Conservation (phyloP, 2,329 filamentous ascomycete species). For the Penicillium sp. region DNA sequence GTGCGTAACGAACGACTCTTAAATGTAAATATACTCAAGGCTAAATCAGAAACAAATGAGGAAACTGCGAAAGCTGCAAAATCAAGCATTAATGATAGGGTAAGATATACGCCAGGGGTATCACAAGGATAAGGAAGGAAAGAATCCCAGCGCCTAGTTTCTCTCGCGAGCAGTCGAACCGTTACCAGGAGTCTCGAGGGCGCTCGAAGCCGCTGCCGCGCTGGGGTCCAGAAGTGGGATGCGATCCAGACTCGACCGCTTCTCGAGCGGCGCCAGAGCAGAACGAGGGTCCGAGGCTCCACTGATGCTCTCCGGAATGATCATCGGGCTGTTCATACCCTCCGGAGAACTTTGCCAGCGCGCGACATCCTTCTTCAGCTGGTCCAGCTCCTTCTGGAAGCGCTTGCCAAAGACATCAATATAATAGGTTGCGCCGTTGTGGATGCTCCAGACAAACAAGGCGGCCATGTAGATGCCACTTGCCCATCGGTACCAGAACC, state of each 20-base stretch:
- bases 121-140: conserved; percentile 11
- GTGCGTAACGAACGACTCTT: no score
- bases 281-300: conserved; percentile 19
- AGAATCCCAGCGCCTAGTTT: conserved; percentile 13
- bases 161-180: conserved; percentile 23
- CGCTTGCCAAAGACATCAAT: conserved; percentile 96
- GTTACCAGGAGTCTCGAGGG: conserved; percentile 10
- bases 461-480: conserved; percentile 68
- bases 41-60: no score
- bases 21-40: no score
- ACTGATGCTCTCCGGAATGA: conserved; percentile 22
- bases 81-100: background rate
- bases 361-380: conserved; percentile 77
- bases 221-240: conserved; percentile 35
- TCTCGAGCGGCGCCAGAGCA: conserved; percentile 13
- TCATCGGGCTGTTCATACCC: conserved; percentile 26
- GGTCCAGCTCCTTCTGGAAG: conserved; percentile 93
- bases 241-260: conserved; percentile 27
- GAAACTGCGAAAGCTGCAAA: no score
- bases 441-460: conserved; percentile 91
- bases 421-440: conserved; percentile 96
- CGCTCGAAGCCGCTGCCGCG: conserved; percentile 22
- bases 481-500: conserved; percentile 84
- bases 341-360: conserved; percentile 64
- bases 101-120: conserved; percentile 11